These are phyloP conservation scores for Suhomyces vadensis DNA, from an alignment of 805 yeast genomes.

Conservation along the genomic window DNA sequence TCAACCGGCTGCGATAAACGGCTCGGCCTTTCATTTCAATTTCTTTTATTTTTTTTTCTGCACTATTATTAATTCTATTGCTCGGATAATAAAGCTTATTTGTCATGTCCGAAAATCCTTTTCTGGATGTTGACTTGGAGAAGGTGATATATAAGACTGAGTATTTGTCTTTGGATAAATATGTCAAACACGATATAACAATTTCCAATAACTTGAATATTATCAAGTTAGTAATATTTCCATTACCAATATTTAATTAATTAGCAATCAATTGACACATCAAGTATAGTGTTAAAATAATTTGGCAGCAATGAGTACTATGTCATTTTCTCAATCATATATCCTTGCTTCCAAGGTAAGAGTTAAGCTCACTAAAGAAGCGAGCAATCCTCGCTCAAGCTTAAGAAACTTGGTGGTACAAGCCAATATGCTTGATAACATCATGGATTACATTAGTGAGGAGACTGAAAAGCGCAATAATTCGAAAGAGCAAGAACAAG, in stretches of 20 bases:
- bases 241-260: too few species aligned
- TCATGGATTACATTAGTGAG: conserved; percentile 52
- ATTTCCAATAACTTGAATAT: too few species aligned
- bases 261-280: not conserved
- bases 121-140: not conserved
- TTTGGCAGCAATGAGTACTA: conserved; percentile 3
- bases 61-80: not conserved
- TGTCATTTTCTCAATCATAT: conserved; percentile 54
- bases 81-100: not conserved
- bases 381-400: conserved; percentile 55
- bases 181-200: too few species aligned
- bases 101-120: not conserved
- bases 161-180: not conserved
- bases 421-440: conserved; percentile 66
- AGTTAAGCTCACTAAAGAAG: conserved; percentile 61
- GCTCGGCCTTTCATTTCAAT: not conserved
- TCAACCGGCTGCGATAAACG: not conserved
- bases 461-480: conserved; percentile 29
- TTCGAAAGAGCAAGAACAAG: conserved; percentile 2
- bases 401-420: conserved; percentile 63
- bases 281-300: not conserved
- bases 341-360: conserved; percentile 65
- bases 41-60: not conserved
- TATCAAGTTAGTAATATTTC: too few species aligned
- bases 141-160: not conserved